Evolutionary conservation across 1,139 yeast species (phyloP).

Genomic region (Lodderomyces parapsilosis): DNA sequence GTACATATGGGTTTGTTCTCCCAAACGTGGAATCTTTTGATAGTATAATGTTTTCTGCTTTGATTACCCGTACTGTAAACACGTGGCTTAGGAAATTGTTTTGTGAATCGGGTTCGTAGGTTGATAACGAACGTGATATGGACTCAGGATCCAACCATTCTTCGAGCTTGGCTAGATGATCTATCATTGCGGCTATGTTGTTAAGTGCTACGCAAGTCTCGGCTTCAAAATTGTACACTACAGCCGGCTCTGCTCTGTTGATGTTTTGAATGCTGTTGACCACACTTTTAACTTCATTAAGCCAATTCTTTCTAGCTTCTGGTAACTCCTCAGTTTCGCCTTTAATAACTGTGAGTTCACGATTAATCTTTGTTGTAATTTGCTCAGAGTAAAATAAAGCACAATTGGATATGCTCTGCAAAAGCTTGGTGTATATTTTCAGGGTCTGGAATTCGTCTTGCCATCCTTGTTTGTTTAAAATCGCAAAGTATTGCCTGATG

Average conservation of each 20-base stretch:
- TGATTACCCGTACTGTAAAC: constrained; percentile 63
- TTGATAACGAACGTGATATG: constrained; percentile 47
- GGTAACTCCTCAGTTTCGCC: constrained; percentile 21
- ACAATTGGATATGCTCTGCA: constrained; percentile 64
- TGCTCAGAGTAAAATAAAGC: constrained; percentile 51
- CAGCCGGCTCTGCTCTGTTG: constrained; percentile 34
- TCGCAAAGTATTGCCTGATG: constrained; percentile 54
- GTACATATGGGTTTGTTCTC: constrained; percentile 62
- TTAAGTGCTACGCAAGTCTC: constrained; percentile 76
- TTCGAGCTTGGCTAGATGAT: constrained; percentile 60
- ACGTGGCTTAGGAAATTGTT: constrained; percentile 48
- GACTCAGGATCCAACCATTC: constrained; percentile 60
- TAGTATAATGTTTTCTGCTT: constrained; percentile 63
- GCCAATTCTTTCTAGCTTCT: constrained; percentile 30
- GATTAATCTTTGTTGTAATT: constrained; percentile 45
- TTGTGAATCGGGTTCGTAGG: constrained; percentile 30
- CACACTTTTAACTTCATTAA: constrained; percentile 45
- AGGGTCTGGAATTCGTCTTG: constrained; percentile 59
- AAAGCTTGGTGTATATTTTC: constrained; percentile 52
- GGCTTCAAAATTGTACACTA: constrained; percentile 60
- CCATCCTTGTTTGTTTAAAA: constrained; percentile 56
- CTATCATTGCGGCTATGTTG: constrained; percentile 62
- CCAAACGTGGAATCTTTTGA: constrained; percentile 39
- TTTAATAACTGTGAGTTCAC: constrained; percentile 40
- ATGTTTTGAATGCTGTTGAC: constrained; percentile 44